These are phyloP conservation scores for Lipomyces yamadae DNA, from an alignment of 805 yeast species.

Conservation along the genomic window DNA sequence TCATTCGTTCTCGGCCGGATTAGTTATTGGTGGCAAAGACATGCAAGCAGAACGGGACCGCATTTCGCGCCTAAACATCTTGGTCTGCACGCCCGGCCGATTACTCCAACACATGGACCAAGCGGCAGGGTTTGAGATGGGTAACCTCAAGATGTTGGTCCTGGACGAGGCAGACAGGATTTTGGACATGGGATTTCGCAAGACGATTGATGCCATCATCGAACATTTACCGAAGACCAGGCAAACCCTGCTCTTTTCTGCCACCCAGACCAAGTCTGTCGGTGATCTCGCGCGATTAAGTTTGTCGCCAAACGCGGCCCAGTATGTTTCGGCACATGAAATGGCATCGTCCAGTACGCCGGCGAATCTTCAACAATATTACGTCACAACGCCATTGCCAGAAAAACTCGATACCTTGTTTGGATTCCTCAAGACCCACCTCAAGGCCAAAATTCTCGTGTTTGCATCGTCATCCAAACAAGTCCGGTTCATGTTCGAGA, in stretches of 20 bases:
- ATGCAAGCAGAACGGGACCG: slow-evolving; percentile 80
- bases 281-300: slow-evolving; percentile 82
- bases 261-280: slow-evolving; percentile 85
- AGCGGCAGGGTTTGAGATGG: slow-evolving; percentile 75
- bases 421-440: slow-evolving; percentile 83
- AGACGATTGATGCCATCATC: slow-evolving; percentile 78
- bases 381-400: slow-evolving; percentile 68
- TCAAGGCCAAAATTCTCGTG: slow-evolving; percentile 78
- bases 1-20: slow-evolving; percentile 80
- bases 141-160: slow-evolving; percentile 76
- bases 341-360: slow-evolving; percentile 65
- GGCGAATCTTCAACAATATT: slow-evolving; percentile 80
- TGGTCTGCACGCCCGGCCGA: slow-evolving; percentile 92
- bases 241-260: slow-evolving; percentile 84
- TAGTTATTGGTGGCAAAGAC: slow-evolving; percentile 93
- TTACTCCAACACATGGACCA: slow-evolving; percentile 89
- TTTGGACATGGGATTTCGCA: slow-evolving; percentile 89
- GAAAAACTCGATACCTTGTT: slow-evolving; percentile 86
- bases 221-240: slow-evolving; percentile 77
- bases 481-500: slow-evolving; percentile 86
- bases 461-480: slow-evolving; percentile 88
- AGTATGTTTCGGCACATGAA: slow-evolving; percentile 57
- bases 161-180: slow-evolving; percentile 93
- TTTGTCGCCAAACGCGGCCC: slow-evolving; percentile 55
- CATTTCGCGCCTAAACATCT: slow-evolving; percentile 74